Base-by-base conservation (phyloP, 108 stramenopile species). In the Pseudonitzschia multiseries region DNA sequence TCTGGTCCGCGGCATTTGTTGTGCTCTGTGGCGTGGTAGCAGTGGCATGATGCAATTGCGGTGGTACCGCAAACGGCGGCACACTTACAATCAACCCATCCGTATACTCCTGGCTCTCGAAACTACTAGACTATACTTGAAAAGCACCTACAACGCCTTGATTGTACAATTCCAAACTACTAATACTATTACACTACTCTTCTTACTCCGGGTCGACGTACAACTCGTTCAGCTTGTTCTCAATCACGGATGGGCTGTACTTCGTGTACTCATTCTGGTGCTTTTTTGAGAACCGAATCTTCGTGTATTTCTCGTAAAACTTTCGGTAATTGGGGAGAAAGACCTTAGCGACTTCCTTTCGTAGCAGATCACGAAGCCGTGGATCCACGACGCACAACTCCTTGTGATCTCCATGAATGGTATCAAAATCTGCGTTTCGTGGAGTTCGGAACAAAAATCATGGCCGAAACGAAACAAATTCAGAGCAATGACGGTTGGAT, bases 281-380 rank as follows among this genome's bases (percentile, higher is more conserved):
- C 81, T 91, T 93, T 77, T 95, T 95, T 9, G 91, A 92, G 75
- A 95, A 95, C 41, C 87, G 87, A 70, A 89, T 77, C 59, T 76
- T 69, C 5, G 85, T 87, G 78, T 93, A 95, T 68, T 87, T 91
- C 3, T 87, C 78, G 76, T 82, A 93, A 64, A 95, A 95, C 10
- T 41, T 36, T n/a, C 80, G 81, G 79, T 95, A 95, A 71, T 83
- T 68, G 2, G 87, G 83, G 21, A 91, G 57, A 61, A 95, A 91
- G 12, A 89, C 84, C 5, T 61, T 61, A 53, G 77, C 78, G 24
- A 92, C 89, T 66, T 85, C 89, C 42, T 79, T 64, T 68, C 88
- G 88, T 21, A 95, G 67, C 56, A 69, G 69, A 62, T 85, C 84
- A 33, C 91, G 80, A 15, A 92, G 70, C 17, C 87, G 80, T 36